A percentile compares a stretch with the other conserved stretches of the same genome.
Conservation (phyloP, 2,329 filamentous ascomycete species). For the Claviceps sp. region DNA sequence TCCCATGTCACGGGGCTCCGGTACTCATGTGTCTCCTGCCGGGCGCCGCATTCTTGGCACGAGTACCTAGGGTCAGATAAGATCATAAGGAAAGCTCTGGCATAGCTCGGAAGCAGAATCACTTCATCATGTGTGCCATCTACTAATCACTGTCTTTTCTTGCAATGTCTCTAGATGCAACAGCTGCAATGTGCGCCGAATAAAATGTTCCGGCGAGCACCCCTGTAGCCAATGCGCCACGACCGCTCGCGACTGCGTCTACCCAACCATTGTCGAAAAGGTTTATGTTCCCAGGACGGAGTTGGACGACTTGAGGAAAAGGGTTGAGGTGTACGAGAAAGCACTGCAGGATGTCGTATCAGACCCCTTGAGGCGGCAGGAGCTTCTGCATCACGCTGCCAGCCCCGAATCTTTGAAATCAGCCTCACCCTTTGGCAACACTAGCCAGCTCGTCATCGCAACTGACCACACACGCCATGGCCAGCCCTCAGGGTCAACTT, state of each 20-base stretch:
- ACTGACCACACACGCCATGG: not conserved
- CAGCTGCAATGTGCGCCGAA: conserved; percentile 36
- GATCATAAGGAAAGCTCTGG: too few relatives aligned
- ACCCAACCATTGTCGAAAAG: conserved; percentile 31
- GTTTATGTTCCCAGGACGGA: conserved; percentile 28
- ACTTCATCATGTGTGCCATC: too few relatives aligned
- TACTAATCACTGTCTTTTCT: too few relatives aligned
- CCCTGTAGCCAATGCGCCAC: conserved; percentile 33
- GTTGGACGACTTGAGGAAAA: conserved; percentile 26
- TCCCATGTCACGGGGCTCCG: too few relatives aligned
- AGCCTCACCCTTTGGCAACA: conserved; percentile 7
- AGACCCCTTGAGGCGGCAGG: conserved; percentile 20
- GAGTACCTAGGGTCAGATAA: too few relatives aligned
- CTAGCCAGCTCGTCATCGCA: not conserved
- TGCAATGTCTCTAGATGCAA: conserved; percentile 28
- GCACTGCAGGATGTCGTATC: conserved; percentile 24
- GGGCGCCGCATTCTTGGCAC: too few relatives aligned
- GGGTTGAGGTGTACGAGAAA: conserved; percentile 26
- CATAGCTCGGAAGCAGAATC: too few relatives aligned
- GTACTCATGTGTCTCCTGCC: too few relatives aligned
- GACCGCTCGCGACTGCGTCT: conserved; percentile 31
- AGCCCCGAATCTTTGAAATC: conserved; percentile 12
- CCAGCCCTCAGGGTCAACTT: conserved; percentile 1
- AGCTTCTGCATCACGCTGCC: conserved; percentile 17
- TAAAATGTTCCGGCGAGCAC: conserved; percentile 37